phyloP scores from a whole-genome alignment of 306 rosid genomes.

The Corylus americana region DNA sequence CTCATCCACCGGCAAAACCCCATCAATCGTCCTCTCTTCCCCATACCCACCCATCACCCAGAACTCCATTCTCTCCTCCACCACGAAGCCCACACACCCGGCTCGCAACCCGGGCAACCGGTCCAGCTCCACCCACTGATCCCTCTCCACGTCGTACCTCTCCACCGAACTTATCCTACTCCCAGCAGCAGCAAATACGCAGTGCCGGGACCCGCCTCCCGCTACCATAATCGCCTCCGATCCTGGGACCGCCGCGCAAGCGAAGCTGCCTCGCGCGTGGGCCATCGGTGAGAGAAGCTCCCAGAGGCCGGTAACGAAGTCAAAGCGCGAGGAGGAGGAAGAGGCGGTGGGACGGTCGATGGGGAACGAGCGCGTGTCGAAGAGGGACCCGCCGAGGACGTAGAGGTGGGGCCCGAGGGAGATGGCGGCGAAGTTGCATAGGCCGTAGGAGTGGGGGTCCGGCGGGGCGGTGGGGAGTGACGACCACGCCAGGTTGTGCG shows the following conservation, averaged over 20 bases:
- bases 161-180: slow-evolving; percentile 68
- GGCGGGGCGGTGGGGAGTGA: slow-evolving; percentile 80
- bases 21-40: slow-evolving; percentile 67
- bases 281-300: slow-evolving; percentile 63
- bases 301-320: slow-evolving; percentile 50
- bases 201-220: slow-evolving; percentile 84
- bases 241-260: slow-evolving; percentile 45
- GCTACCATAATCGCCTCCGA: slow-evolving; percentile 61
- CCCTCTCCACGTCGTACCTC: slow-evolving; percentile 55
- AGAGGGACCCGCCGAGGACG: slow-evolving; percentile 79
- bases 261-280: slow-evolving; percentile 84
- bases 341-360: slow-evolving; percentile 74
- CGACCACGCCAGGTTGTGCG: slow-evolving; percentile 60
- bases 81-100: slow-evolving; percentile 81
- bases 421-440: slow-evolving; percentile 77
- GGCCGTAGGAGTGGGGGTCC: slow-evolving; percentile 71
- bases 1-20: slow-evolving; percentile 85
- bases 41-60: slow-evolving; percentile 96
- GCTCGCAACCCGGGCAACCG: slow-evolving; percentile 71
- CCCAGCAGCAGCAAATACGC: slow-evolving; percentile 69
- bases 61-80: slow-evolving; percentile 53
- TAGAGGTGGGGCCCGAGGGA: slow-evolving; percentile 56
- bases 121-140: slow-evolving; percentile 73
- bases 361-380: slow-evolving; percentile 88
- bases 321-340: slow-evolving; percentile 54